Base-by-base conservation (phyloP, 352 stramenopile species). In the Globisporangium barbulae region DNA sequence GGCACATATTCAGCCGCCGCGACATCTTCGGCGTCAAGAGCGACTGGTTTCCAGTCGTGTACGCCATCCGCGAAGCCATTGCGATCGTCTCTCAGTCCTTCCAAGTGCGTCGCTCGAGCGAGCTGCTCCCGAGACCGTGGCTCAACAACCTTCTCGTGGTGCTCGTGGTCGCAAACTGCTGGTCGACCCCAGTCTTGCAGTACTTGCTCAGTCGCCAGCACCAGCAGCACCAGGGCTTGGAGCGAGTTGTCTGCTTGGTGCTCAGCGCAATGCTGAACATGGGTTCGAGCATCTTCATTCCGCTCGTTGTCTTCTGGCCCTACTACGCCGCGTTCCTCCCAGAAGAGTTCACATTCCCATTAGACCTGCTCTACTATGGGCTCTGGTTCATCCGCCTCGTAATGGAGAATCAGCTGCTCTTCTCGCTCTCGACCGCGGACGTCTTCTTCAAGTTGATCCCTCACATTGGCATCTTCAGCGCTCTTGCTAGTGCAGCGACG, bases 351-450 rank as follows among this genome's bases (percentile, higher is more conserved):
- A 55, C 53, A 19, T 75, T 75, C 31, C 41, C 61, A 3, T 61
- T 60, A 10, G 21, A 45, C 19, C 39, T 57, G 1, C 42, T 75
- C 2, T 78, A 71, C 55, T 30, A 67, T 50, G 12, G 65, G 19
- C 37, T 75, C 13, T 67, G 56, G 61, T 75, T 67, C 42, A 37
- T 49, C 1, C 57, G 61, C 25, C 55, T 73, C 39, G 61, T 67
- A 5, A 67, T 70, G 48, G 68, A 78, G 39, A 67, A 57, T 39
- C 67, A 65, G n/a, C 54, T 65, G 15, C 42, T 78, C 15, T 71
- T 75, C 33, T 60, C 53, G 21, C 22, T 59, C 0, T 48, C 59
- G 8, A 35, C 12, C 3, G 53, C 44, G 21, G 57, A 77, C 21
- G n/a, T 64, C 3, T 17, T 70, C 15, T 70, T 59, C 25, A 74